These are phyloP conservation scores for Passalora sequoiae DNA, from an alignment of 2,329 filamentous ascomycete species.

Conservation along the genomic window DNA sequence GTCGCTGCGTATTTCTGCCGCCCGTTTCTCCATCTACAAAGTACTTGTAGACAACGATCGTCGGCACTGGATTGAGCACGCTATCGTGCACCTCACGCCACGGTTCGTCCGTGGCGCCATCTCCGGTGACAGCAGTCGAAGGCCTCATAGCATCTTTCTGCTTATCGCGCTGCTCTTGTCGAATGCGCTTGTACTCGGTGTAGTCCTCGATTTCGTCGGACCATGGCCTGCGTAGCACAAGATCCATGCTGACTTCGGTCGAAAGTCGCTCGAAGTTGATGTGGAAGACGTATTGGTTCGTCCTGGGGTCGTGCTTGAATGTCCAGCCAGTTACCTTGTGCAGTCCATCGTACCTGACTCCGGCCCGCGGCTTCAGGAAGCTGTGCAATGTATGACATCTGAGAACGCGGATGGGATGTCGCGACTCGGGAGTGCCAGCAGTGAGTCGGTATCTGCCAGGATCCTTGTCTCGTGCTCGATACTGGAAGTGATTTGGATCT, in stretches of 20 bases:
- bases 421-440: slow-evolving; percentile 37
- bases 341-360: slow-evolving; percentile 47
- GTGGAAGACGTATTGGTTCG: slow-evolving; percentile 33
- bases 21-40: no score
- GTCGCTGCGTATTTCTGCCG: no score
- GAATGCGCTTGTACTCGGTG: slow-evolving; percentile 43
- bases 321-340: slow-evolving; percentile 40
- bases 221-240: slow-evolving; percentile 37
- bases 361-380: slow-evolving; percentile 44
- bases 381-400: slow-evolving; percentile 42
- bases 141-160: background rate
- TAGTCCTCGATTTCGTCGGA: slow-evolving; percentile 47
- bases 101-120: slow-evolving; percentile 10
- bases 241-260: slow-evolving; percentile 31
- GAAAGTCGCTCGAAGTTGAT: slow-evolving; percentile 37
- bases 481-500: slow-evolving; percentile 37
- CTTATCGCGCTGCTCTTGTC: slow-evolving; percentile 15
- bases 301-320: slow-evolving; percentile 29
- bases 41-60: no score
- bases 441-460: slow-evolving; percentile 43
- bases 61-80: no score
- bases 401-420: slow-evolving; percentile 42
- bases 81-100: background rate
- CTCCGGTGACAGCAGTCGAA: slow-evolving; percentile 2
- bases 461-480: slow-evolving; percentile 38